A percentile compares a stretch with the other conserved stretches of the same genome.
Conservation (phyloP, 371 early-diverging fungal genomes). For the Mucor racemosus region DNA sequence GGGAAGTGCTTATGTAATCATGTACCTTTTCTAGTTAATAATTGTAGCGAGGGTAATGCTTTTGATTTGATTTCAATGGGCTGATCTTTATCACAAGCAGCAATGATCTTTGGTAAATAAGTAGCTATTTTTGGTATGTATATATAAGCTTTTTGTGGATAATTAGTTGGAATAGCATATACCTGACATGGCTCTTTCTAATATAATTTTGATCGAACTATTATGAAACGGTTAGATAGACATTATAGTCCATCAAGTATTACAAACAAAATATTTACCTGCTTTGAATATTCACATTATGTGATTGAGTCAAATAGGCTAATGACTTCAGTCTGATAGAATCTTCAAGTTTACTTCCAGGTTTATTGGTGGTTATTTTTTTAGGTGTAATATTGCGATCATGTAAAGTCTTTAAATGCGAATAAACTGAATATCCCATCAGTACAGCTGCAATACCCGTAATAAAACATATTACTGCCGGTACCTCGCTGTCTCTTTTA, state of each 20-base stretch:
- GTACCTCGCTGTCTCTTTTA: conserved; percentile 2
- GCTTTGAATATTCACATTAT: conserved; percentile 69
- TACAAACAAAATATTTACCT: conserved; percentile 45
- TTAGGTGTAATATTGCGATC: conserved; percentile 26
- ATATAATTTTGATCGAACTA: conserved; percentile 67
- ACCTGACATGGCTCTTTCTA: conserved; percentile 72
- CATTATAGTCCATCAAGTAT: not conserved
- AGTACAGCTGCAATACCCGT: conserved; percentile 56
- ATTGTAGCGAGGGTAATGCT: conserved; percentile 71
- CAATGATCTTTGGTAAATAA: conserved; percentile 56
- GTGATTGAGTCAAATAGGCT: conserved; percentile 65
- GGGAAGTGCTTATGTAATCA: not conserved
- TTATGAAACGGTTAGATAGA: too few relatives aligned
- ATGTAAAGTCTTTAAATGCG: conserved; percentile 57
- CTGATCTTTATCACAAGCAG: conserved; percentile 47
- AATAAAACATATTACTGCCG: conserved; percentile 43
- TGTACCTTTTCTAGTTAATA: conserved; percentile 71
- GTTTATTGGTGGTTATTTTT: conserved; percentile 19
- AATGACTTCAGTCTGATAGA: conserved; percentile 60
- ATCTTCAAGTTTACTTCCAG: conserved; percentile 52
- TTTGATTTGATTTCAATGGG: conserved; percentile 59
- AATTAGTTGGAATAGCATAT: not conserved
- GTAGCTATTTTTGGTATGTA: conserved; percentile 22
- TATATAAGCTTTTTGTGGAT: too few relatives aligned
- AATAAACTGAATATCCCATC: conserved; percentile 65